Evolutionary conservation across 2,329 filamentous ascomycete species (phyloP), one percentile per base, ranked within the genome.

Genomic region (Aureobasidium sp.): DNA sequence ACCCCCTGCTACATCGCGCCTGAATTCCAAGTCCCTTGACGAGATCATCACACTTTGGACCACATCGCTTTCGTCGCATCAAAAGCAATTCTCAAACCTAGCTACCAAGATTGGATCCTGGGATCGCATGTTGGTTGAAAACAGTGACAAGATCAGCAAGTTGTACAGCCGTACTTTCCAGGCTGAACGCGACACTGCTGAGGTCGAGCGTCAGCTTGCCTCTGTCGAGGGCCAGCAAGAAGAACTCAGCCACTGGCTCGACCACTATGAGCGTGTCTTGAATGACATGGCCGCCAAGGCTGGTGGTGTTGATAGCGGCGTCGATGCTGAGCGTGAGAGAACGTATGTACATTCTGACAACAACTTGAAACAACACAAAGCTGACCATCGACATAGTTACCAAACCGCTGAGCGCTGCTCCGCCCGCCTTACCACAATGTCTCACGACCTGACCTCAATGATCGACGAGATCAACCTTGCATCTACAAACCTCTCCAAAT

Each of bases 1-100:
- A 2, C 93, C 94, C 17, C 87, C 91, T 62, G 77, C 81, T 1
- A 86, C 95, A 70, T 94, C 93, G 4, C 88, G 94, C 32, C 81
- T 99, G 41, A 96, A 96, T 80, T 96, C 97, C 76, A 97, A 96
- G 78, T 96, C 93, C 0, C 97, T 99, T 89, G 94, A 99, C 71
- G 94, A 99, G 73, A 97, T 99, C 66, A 91, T 99, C 67, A 97
- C 91, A 4, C 87, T 91, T 36, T 99, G 94, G 94, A 94, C 94
- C 1, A 91, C 91, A 0, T 94, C 97, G 71, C 80, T 99, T 55
- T 89, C 91, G 59, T 95, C 96, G 71, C 97, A 99, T 72, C 93
- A 97, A 71, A 96, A 96, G 74, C 91, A 96, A 63, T 99, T 97
- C 78, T 91, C 95, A 72, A 84, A 88, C 37, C 91, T 97, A 74